A percentile compares a stretch with the other conserved stretches of the same genome.
Evolutionary conservation across 192 early-diverging fungal genomes (phyloP).

Genomic region (Coemansia sp.): DNA sequence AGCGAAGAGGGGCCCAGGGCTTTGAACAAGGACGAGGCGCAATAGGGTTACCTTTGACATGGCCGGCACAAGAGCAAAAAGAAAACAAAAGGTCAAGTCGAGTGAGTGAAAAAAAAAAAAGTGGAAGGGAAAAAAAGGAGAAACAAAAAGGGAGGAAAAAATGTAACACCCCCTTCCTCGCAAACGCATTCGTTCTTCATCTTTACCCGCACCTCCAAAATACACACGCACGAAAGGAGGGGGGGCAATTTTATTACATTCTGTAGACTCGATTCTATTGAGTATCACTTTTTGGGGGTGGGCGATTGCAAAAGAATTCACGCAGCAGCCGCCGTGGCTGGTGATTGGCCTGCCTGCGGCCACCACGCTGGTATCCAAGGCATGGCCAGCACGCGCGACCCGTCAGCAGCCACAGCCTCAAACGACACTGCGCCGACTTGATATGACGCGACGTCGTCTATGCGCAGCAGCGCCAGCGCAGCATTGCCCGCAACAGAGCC

Average conservation of each 20-base stretch:
- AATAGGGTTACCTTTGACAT: constrained; percentile 20
- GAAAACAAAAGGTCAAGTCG: not conserved
- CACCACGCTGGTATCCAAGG: constrained; percentile 53
- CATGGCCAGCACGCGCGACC: constrained; percentile 21
- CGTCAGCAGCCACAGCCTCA: constrained; percentile 24
- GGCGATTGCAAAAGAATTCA: not conserved
- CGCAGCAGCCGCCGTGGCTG: not conserved
- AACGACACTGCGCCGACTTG: constrained; percentile 6
- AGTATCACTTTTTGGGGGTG: constrained; percentile 17
- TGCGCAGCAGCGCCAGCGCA: constrained; percentile 84
- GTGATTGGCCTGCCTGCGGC: constrained; percentile 15
- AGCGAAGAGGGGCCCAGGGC: not conserved
- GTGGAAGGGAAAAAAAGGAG: constrained; percentile 3
- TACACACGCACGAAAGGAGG: not conserved
- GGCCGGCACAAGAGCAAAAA: not conserved
- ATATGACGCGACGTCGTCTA: constrained; percentile 65
- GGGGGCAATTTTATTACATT: not conserved
- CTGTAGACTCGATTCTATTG: not conserved
- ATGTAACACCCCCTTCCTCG: not conserved
- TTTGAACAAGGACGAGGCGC: constrained; percentile 4
- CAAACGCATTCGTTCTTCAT: not conserved
- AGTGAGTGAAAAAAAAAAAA: not conserved
- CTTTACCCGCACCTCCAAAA: not conserved
- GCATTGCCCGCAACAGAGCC: constrained; percentile 74
- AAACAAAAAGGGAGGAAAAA: constrained; percentile 8